phyloP scores from a whole-genome alignment of 1,284 basidiomycete genomes.

The Grifola frondosa region DNA sequence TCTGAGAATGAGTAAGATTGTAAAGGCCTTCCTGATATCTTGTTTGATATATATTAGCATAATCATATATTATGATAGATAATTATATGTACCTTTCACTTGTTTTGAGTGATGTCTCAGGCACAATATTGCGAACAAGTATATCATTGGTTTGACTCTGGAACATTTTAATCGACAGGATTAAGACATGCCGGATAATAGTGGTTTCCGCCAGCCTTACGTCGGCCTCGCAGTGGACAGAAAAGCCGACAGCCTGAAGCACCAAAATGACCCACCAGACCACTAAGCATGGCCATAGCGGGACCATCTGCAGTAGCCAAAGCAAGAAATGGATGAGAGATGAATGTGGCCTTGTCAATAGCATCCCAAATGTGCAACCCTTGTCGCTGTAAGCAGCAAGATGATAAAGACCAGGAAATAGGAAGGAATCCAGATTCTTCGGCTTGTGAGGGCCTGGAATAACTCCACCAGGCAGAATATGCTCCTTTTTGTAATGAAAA shows the following conservation, averaged over 20 bases:
- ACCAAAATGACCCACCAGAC: constrained; percentile 37
- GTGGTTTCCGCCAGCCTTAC: constrained; percentile 26
- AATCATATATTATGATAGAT: too few relatives aligned
- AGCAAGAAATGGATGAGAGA: constrained; percentile 11
- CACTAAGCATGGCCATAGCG: constrained; percentile 30
- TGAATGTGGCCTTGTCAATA: constrained; percentile 1
- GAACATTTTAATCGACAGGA: neutral
- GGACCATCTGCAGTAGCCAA: constrained; percentile 22
- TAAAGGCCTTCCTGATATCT: too few relatives aligned
- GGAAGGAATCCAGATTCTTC: constrained; percentile 30
- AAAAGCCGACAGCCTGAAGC: constrained; percentile 32
- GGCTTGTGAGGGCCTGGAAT: constrained; percentile 46
- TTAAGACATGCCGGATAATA: constrained; percentile 32
- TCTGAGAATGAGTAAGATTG: too few relatives aligned
- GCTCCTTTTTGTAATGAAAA: constrained; percentile 24
- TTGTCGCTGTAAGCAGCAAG: too few relatives aligned
- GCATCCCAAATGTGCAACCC: too few relatives aligned
- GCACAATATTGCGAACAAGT: neutral
- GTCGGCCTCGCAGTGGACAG: constrained; percentile 33
- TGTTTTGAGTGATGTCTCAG: too few relatives aligned
- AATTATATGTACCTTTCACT: too few relatives aligned
- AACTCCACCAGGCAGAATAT: constrained; percentile 36
- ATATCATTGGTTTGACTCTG: neutral
- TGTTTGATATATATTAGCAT: too few relatives aligned
- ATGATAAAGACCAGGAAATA: too few relatives aligned